Base-by-base conservation (phyloP, 2,329 filamentous ascomycete species). In the Aspergillus sp. region DNA sequence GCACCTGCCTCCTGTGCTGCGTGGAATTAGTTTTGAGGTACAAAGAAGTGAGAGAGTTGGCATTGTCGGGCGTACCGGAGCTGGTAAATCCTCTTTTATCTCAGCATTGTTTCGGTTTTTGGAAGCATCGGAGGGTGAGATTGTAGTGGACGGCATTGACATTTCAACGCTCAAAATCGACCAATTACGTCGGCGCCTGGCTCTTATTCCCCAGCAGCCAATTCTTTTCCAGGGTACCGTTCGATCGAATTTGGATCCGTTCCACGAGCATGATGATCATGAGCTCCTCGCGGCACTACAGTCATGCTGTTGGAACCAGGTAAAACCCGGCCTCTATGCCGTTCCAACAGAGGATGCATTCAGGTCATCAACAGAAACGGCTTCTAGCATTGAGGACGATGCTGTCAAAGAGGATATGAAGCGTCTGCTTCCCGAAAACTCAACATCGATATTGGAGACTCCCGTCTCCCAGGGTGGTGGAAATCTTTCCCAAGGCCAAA, bases 191-290 rank as follows among this genome's bases (percentile, higher is more conserved):
- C 83, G 80, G n/a, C 76, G 85, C 0, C 68, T 91, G 2, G 84
- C 85, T 43, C 90, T 90, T 56, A 90, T 91, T 47, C 86, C 87
- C 4, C 84, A 89, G 68, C 86, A 91, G 54, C 87, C 87, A 0
- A 85, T 90, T 2, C 75, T 91, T 12, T 90, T 91, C 68, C 86
- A 83, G 1, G 87, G 87, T 32, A 89, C 86, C 0, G 72, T 91
- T 25, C 77, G 86, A 43, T 82, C 77, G 42, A 91, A 90, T 59
- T 76, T 91, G 7, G 87, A 91, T 61, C 83, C 86, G 1, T 90
- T 89, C 56, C 74, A 84, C 49, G 74, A 85, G 50, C 80, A 87
- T 60, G 77, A 74, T 1, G 86, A 90, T 55, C 73, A 71, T 1
- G 82, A 85, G 58, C 78, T 90, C n/a, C 75, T 76, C 27, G 83